phyloP scores from a whole-genome alignment of 2,329 filamentous ascomycete genomes.

The Cladosporium sphaerospermum region DNA sequence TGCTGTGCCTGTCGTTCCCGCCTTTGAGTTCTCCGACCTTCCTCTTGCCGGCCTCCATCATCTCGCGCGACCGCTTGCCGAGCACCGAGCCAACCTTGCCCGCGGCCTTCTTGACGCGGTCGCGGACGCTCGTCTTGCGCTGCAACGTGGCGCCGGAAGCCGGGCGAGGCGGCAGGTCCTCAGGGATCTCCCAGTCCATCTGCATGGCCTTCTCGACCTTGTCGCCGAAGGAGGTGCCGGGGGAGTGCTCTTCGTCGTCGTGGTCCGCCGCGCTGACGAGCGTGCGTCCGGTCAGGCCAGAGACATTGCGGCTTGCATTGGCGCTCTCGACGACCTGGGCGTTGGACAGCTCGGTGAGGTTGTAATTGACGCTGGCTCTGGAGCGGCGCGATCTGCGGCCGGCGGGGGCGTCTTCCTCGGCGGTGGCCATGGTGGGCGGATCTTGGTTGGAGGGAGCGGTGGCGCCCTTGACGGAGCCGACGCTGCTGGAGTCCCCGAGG shows the following conservation, averaged over 20 bases:
- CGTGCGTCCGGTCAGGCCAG: conserved; percentile 30
- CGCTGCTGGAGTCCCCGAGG: conserved; percentile 56
- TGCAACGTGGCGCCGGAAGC: conserved; percentile 11
- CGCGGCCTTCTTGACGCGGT: conserved; percentile 26
- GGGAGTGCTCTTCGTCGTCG: conserved; percentile 13
- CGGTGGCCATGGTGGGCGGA: conserved; percentile 18
- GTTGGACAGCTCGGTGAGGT: conserved; percentile 35
- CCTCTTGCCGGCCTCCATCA: conserved; percentile 33
- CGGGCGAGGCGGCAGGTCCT: conserved; percentile 5
- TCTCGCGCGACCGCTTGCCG: conserved; percentile 32
- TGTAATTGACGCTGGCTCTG: conserved; percentile 57
- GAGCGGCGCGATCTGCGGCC: conserved; percentile 48
- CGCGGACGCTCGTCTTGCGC: conserved; percentile 25
- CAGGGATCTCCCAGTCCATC: conserved; percentile 28
- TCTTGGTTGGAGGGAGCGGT: conserved; percentile 24
- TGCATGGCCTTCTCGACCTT: conserved; percentile 43
- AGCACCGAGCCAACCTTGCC: conserved; percentile 26
- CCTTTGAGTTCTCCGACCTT: conserved; percentile 22
- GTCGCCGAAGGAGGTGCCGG: conserved; percentile 17
- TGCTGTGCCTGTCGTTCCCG: conserved; percentile 16
- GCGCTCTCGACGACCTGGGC: conserved; percentile 18
- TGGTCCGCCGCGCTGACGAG: conserved; percentile 20
- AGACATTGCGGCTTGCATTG: conserved; percentile 40
- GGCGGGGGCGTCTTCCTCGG: conserved; percentile 16
- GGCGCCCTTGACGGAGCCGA: conserved; percentile 33